Conservation (phyloP, 2,329 filamentous ascomycete genomes). For the Leptographium lundbergii region DNA sequence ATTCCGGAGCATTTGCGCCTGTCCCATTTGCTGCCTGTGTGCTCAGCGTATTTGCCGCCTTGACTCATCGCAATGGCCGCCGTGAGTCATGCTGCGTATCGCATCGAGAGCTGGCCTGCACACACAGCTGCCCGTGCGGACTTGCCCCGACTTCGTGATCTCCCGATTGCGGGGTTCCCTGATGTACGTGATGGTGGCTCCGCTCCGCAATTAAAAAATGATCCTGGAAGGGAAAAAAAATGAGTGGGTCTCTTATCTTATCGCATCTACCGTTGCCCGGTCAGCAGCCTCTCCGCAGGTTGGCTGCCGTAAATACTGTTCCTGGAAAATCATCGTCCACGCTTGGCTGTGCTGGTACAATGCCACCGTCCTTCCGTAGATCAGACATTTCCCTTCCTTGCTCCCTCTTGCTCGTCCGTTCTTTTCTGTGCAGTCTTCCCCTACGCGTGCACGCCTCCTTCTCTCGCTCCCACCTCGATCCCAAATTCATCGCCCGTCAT, state of each 20-base stretch:
- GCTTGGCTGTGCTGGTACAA: background rate
- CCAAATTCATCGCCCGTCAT: conserved; percentile 14
- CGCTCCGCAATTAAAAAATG: background rate
- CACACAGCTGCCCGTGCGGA: background rate
- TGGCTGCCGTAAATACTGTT: background rate
- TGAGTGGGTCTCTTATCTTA: background rate
- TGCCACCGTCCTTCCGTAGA: background rate
- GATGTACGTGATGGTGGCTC: background rate
- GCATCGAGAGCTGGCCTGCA: background rate
- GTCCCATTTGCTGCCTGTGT: background rate
- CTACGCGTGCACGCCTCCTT: background rate
- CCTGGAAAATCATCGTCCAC: background rate
- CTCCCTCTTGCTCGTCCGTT: background rate
- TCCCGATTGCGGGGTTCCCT: background rate
- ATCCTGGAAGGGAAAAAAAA: background rate
- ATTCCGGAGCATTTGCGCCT: background rate
- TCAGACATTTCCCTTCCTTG: background rate
- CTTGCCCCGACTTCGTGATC: background rate
- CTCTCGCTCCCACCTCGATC: background rate
- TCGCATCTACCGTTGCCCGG: background rate
- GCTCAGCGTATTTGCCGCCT: background rate
- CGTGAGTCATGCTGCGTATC: background rate
- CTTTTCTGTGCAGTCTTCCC: too few relatives aligned
- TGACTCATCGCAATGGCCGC: background rate
- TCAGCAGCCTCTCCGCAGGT: background rate